These are phyloP conservation scores for Yamadazyma epiphylla DNA, from an alignment of 1,139 yeast species.

Conservation along the genomic window DNA sequence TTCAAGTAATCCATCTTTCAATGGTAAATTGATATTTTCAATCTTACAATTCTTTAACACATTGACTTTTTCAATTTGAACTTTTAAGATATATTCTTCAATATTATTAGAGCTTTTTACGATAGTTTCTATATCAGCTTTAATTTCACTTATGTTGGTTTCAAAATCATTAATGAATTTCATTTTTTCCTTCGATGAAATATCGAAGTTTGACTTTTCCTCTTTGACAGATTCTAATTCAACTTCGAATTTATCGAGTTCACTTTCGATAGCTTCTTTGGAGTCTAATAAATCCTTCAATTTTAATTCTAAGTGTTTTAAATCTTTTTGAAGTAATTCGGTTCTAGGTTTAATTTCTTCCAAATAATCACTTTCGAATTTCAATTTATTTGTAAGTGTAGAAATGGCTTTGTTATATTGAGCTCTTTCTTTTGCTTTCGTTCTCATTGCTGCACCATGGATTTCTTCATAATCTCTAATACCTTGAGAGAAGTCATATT, in stretches of 20 bases:
- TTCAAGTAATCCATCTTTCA: slow-evolving; percentile 54
- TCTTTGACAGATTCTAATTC: slow-evolving; percentile 43
- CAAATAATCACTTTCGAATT: slow-evolving; percentile 60
- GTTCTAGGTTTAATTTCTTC: slow-evolving; percentile 48
- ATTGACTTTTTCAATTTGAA: slow-evolving; percentile 56
- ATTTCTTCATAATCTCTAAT: slow-evolving; percentile 65
- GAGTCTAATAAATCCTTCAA: slow-evolving; percentile 26
- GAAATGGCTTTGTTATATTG: slow-evolving; percentile 59
- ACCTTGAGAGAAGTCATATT: slow-evolving; percentile 46
- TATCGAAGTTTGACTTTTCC: slow-evolving; percentile 29
- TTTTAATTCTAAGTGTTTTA: slow-evolving; percentile 27
- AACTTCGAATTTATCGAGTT: slow-evolving; percentile 46
- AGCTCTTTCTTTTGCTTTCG: slow-evolving; percentile 60
- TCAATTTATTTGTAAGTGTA: slow-evolving; percentile 56
- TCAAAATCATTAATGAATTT: slow-evolving; percentile 27
- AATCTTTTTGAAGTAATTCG: slow-evolving; percentile 28
- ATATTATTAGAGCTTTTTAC: slow-evolving; percentile 32
- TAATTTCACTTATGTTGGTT: slow-evolving; percentile 29
- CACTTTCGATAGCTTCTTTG: slow-evolving; percentile 28
- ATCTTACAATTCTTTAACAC: slow-evolving; percentile 72
- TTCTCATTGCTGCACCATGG: slow-evolving; percentile 60
- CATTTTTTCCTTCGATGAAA: slow-evolving; percentile 21
- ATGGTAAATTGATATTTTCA: slow-evolving; percentile 65
- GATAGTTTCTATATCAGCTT: slow-evolving; percentile 22
- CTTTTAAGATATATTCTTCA: slow-evolving; percentile 55